A percentile compares a stretch with the other conserved stretches of the same genome.
Conservation (phyloP, 1,284 basidiomycete species). For the Ceratobasidium sp. region DNA sequence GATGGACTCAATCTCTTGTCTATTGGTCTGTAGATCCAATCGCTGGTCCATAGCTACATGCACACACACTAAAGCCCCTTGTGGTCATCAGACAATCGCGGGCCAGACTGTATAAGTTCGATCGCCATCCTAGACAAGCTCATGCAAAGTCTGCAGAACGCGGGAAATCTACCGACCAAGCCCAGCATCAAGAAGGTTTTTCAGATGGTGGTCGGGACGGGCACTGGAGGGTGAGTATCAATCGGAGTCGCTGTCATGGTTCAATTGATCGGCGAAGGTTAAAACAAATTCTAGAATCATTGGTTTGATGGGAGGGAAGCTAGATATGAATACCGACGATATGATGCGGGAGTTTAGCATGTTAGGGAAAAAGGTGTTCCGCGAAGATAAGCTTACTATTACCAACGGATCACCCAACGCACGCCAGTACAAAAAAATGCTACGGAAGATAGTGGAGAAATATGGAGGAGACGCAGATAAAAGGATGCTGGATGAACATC, state of each 20-base stretch:
- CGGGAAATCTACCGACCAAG: not conserved
- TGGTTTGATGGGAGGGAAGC: conserved; percentile 53
- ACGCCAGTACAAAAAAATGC: not conserved
- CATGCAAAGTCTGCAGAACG: not conserved
- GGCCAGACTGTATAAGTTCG: not conserved
- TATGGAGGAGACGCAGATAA: not conserved
- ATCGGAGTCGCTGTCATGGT: not conserved
- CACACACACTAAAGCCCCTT: too few species aligned
- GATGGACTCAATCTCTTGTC: too few species aligned
- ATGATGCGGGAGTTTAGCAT: conserved; percentile 18
- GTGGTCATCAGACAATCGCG: conserved; percentile 18
- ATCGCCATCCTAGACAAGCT: not conserved
- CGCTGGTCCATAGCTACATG: too few species aligned
- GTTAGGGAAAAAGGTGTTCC: conserved; percentile 27
- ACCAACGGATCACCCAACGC: not conserved
- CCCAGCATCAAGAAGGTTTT: not conserved
- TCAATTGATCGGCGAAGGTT: not conserved
- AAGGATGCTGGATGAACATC: not conserved
- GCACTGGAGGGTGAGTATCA: conserved; percentile 5
- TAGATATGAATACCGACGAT: conserved; percentile 51
- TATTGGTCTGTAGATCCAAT: too few species aligned
- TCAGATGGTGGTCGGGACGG: not conserved
- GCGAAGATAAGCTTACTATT: not conserved
- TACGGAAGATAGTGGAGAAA: not conserved
- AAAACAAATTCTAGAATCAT: conserved; percentile 48